Percentiles rank a stretch among this genome's conserved stretches.
Conservation (phyloP, 495 filamentous ascomycete species). For the Rostrohypoxylon terebratum region DNA sequence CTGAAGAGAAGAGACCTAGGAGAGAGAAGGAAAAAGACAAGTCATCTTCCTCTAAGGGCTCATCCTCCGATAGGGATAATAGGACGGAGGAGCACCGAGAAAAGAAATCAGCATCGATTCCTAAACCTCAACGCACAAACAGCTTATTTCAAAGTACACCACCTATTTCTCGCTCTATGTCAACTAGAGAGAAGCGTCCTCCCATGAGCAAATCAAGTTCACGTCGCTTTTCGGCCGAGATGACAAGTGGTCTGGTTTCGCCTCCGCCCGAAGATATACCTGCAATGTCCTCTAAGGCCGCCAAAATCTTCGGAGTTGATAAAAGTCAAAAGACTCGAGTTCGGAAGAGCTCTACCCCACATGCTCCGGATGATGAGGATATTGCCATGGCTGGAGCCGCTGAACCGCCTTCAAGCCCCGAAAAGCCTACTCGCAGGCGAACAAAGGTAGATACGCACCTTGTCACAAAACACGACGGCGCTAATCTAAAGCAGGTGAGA, state of each 20-base stretch:
- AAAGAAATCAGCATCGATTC: slow-evolving; percentile 44
- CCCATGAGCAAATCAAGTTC: slow-evolving; percentile 56
- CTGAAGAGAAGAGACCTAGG: slow-evolving; percentile 46
- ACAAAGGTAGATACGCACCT: slow-evolving; percentile 54
- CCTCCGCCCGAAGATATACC: slow-evolving; percentile 59
- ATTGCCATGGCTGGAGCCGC: slow-evolving; percentile 60
- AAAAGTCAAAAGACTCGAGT: slow-evolving; percentile 52
- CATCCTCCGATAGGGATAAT: slow-evolving; percentile 54
- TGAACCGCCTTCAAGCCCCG: slow-evolving; percentile 57
- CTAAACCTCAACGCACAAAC: slow-evolving; percentile 51
- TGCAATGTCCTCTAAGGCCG: slow-evolving; percentile 65
- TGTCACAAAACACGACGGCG: slow-evolving; percentile 25
- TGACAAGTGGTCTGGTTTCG: slow-evolving; percentile 58
- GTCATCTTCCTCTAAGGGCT: slow-evolving; percentile 58
- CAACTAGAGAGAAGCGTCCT: slow-evolving; percentile 61
- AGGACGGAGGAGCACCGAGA: slow-evolving; percentile 54
- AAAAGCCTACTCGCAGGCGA: slow-evolving; percentile 57
- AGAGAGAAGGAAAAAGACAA: slow-evolving; percentile 54
- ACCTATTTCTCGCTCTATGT: slow-evolving; percentile 64
- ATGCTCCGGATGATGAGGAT: slow-evolving; percentile 55
- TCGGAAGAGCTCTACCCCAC: slow-evolving; percentile 47
- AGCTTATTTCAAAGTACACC: slow-evolving; percentile 65
- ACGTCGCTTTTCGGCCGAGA: slow-evolving; percentile 61
- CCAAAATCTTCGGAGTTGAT: slow-evolving; percentile 62
- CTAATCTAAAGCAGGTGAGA: slow-evolving; percentile 46